phyloP scores from a whole-genome alignment of 1,284 basidiomycete genomes.

The Pseudozyma sp. region DNA sequence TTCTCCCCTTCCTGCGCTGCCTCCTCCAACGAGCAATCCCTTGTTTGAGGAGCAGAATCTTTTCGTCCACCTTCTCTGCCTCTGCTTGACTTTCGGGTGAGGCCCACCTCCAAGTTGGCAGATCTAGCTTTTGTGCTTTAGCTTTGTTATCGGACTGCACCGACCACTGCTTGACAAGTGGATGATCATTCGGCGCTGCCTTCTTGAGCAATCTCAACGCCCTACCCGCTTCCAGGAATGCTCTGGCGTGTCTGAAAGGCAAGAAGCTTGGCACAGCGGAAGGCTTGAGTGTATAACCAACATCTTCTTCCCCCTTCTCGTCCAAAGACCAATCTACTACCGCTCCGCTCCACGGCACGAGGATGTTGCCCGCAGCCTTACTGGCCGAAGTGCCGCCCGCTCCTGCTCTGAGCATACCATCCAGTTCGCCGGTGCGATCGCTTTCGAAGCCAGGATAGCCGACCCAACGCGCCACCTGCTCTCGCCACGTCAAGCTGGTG shows the following conservation, averaged over 20 bases:
- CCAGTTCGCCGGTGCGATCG: conserved; percentile 40
- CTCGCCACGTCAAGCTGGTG: conserved; percentile 45
- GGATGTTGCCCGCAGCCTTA: conserved; percentile 4
- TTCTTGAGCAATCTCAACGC: conserved; percentile 54
- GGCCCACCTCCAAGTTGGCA: conserved; percentile 51
- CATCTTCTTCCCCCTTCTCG: conserved; percentile 53
- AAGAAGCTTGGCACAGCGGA: conserved; percentile 51
- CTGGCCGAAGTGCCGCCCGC: conserved; percentile 1
- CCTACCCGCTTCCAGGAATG: conserved; percentile 53
- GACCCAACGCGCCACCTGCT: conserved; percentile 47
- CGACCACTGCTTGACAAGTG: conserved; percentile 42
- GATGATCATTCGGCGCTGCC: conserved; percentile 53
- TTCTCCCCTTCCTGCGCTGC: conserved; percentile 19
- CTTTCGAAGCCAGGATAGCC: conserved; percentile 52
- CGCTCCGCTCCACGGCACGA: conserved; percentile 49
- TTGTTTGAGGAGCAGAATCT: conserved; percentile 32
- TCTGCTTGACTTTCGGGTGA: conserved; percentile 11
- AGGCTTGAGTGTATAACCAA: conserved; percentile 53
- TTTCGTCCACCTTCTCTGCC: conserved; percentile 18
- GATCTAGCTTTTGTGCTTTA: not conserved
- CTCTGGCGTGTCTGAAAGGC: conserved; percentile 36
- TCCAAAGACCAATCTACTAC: conserved; percentile 54
- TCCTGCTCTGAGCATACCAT: conserved; percentile 13
- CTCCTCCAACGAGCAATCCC: conserved; percentile 43
- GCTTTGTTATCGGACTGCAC: conserved; percentile 5